Percentiles rank a stretch among this genome's conserved stretches.
These are phyloP conservation scores for Blumeriella jaapii DNA, from an alignment of 2,329 filamentous ascomycete genomes.

Conservation along the genomic window DNA sequence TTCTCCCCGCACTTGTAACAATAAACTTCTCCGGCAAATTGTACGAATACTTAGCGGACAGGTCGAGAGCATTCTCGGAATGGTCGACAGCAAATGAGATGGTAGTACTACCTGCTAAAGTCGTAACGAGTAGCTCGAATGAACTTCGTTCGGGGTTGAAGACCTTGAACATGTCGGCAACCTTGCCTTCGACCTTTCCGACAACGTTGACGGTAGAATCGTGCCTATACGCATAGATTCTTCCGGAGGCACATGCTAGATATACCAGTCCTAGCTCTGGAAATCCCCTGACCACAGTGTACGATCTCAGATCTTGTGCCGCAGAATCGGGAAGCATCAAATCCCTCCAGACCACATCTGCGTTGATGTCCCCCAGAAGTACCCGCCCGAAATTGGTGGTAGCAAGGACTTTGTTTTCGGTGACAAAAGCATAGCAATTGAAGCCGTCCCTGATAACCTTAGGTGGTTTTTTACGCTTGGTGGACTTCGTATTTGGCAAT, in stretches of 20 bases:
- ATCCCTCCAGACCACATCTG: constrained; percentile 20
- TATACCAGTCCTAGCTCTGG: constrained; percentile 30
- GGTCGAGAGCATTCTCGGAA: constrained; percentile 5
- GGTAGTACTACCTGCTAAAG: constrained; percentile 28
- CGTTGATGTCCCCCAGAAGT: constrained; percentile 32
- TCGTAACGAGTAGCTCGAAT: constrained; percentile 19
- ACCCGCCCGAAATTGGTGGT: constrained; percentile 50
- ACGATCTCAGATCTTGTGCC: constrained; percentile 32
- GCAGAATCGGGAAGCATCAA: constrained; percentile 22
- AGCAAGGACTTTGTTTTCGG: constrained; percentile 39
- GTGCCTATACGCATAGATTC: constrained; percentile 18
- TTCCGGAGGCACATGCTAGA: constrained; percentile 34
- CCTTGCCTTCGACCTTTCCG: constrained; percentile 18
- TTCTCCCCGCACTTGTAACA: constrained; percentile 37
- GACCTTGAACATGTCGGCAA: constrained; percentile 26
- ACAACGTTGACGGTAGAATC: constrained; percentile 12
- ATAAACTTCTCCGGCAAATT: constrained; percentile 33
- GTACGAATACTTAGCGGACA: not conserved
- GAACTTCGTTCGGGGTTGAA: constrained; percentile 2
- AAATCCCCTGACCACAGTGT: constrained; percentile 34
- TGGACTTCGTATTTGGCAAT: not conserved
- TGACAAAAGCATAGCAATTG: constrained; percentile 53
- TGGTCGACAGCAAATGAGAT: constrained; percentile 21
- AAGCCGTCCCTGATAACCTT: constrained; percentile 36
- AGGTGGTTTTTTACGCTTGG: constrained; percentile 22